Evolutionary conservation across 306 rosid species (phyloP), one percentile per base, ranked within the genome.

Genomic region (Vachellia collinsii): DNA sequence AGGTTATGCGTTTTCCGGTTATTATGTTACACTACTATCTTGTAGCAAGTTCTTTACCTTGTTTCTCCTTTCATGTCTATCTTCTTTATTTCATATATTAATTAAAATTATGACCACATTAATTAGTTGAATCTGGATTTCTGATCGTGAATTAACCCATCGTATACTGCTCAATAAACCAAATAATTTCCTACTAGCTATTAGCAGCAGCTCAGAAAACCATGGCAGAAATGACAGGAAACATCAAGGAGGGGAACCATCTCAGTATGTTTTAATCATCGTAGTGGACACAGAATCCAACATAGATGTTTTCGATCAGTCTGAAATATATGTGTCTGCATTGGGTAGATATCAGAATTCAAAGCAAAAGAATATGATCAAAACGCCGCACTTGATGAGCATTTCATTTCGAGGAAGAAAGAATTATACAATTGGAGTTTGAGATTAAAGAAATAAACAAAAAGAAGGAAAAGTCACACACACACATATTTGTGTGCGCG

Each of bases 361-460:
- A 62, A 77, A 82, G 36, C 56, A 44, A 37, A 67, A 66, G 64
- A 44, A 58, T 12, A 14, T 51, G 74, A 41, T 12, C 47, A 19
- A 47, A 25, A 71, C 34, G 34, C 34, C 14, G 41, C 59, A 25
- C 36, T 22, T 29, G 34, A 29, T 39, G 74, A 74, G 19, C 66
- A 76, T 47, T 14, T 11, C 13, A 29, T 77, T 44, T 62, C 17
- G 42, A 17, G 54, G 5, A 29, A 29, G 34, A 29, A 29, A 29
- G 34, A 29, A 29, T 29, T 37, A 75, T 38, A 75, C 36, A 29
- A 29, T 10, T 73, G 62, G 47, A 70, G 75, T 77, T 37, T 20
- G 37, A 63, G 63, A 64, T 20, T 44, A 37, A 73, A 43, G 54
- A n/a, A 8, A 58, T 4, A 82, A 72, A 46, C 34, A 48, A 83